Base-by-base conservation (phyloP, 768 basidiomycete species). In the Amanita thiersii region DNA sequence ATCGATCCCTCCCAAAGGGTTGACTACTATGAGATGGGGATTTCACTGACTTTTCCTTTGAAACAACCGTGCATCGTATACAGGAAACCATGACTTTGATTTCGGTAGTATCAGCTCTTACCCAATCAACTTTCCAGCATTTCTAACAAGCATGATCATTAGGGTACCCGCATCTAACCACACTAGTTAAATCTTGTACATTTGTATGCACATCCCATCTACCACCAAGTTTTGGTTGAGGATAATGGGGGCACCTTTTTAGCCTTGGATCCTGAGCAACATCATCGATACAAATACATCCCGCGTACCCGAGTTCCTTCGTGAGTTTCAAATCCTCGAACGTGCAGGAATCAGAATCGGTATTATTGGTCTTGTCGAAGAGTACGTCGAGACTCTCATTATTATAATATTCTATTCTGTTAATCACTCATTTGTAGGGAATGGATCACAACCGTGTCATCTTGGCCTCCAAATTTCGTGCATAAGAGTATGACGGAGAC, bases 71-170 rank as follows among this genome's bases (percentile, higher is more conserved):
- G 20, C 25, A 40, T 8, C 39, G 21, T 29, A 1, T n/a, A 25
- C 46, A 88, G 87, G 90, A 3, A 93, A 96, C 55, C 91, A 96
- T 49, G 91, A 93, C 50, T 92, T 92, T 58, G 91, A 93, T 60
- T 88, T 86, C 50, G 86, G 85, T 83, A 44, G 36, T 63, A 35
- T 18, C 43, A 37, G 25, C 14, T 14, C n/a, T 24, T 5, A 39
- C 14, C 21, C 12, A 8, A 21, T 29, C 12, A 15, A 4, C 18
- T 30, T 33, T n/a, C 28, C 20, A 36, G 12, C 20, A 14, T n/a
- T 19, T 21, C 21, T 21, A 29, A 8, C 8, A 12, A 29, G 17
- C 15, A 15, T 33, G 31, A n/a, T n/a, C n/a, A n/a, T n/a, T 35
- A 51, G 42, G 11, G 40, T 20, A 33, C 50, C 53, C 40, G 54